Evolutionary conservation across 2,329 filamentous ascomycete species (phyloP).

Genomic region (Ceratocystis ficicola): DNA sequence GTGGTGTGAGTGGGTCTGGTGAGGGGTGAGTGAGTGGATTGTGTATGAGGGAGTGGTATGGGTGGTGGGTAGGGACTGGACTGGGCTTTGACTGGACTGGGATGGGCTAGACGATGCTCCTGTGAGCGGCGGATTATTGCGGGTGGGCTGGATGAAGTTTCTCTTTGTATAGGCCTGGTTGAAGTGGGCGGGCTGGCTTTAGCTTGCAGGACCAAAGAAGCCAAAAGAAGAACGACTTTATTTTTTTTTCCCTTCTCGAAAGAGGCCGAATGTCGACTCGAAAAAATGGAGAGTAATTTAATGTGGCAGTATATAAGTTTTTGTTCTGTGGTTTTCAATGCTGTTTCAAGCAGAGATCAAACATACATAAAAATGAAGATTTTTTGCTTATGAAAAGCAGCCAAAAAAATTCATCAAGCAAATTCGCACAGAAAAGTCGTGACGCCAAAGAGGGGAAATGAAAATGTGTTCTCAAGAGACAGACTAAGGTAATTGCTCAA

Average conservation of each 20-base stretch:
- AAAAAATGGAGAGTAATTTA: constrained; percentile 6
- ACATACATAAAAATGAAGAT: background rate
- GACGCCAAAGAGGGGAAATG: background rate
- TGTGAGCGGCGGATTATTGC: constrained; percentile 4
- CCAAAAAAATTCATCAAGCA: background rate
- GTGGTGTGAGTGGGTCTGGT: too few relatives aligned
- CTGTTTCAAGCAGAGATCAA: constrained; percentile 9
- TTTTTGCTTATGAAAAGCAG: background rate
- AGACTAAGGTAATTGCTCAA: background rate
- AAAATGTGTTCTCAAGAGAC: background rate
- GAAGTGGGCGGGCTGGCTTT: constrained; percentile 3
- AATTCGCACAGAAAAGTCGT: background rate
- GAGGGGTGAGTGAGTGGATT: too few relatives aligned
- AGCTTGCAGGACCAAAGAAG: constrained; percentile 4
- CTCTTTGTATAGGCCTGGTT: background rate
- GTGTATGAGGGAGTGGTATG: too few relatives aligned
- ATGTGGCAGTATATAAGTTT: background rate
- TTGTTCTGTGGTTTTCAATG: too few relatives aligned
- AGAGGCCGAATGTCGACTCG: constrained; percentile 1
- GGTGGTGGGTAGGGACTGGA: background rate
- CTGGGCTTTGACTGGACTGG: background rate
- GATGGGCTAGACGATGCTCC: background rate
- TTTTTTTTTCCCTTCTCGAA: constrained; percentile 15
- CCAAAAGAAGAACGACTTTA: background rate
- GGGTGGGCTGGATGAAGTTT: constrained; percentile 6